Base-by-base conservation (phyloP, 1,139 yeast species). In the Candida sanyaensis region DNA sequence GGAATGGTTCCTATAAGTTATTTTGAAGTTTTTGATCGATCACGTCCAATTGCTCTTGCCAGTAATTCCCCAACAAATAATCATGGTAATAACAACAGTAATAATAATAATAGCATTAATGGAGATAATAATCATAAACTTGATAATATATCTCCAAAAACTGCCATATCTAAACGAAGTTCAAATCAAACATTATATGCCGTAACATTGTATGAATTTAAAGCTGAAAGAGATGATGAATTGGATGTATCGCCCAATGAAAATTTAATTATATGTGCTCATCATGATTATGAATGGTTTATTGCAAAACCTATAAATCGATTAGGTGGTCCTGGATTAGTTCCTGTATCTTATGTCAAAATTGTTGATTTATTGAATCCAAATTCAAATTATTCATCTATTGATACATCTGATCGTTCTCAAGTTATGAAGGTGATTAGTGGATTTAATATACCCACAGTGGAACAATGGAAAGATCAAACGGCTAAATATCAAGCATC, bases 291-390 rank as follows among this genome's bases (percentile, higher is more conserved):
- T 57, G 99, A 93, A 68, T 93, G 99, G 99, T 92, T 91, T 61
- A 95, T 93, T 50, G 98, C 98, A 11, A 93, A 93, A 64, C 97
- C 97, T 6, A 88, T 93, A 46, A 96, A 95, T 53, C 76, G 97
- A 46, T 75, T 93, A 44, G 99, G 99, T 12, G 99, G 98, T 0
- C 98, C 98, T 0, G 99, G 99, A 1, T 75, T 93, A 49, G 96
- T 93, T 10, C 99, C 99, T 0, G 95, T 89, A 4, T 82, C 90
- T 27, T 93, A 88, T 62, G 96, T 93, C 30, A 88, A 89, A 61
- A 81, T 93, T 42, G 83, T 93, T 38, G 96, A 93, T 64, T 78
- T 91, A 50, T 74, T 84, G 33, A 69, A 72, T 46, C 71, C 76
- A 1, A 43, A 49, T n/a, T 74, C 88, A 1, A 46, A 54, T 11